A percentile compares a stretch with the other conserved stretches of the same genome.
Evolutionary conservation across 345 rosid genomes (phyloP).

Genomic region (Rhodamnia argentea): DNA sequence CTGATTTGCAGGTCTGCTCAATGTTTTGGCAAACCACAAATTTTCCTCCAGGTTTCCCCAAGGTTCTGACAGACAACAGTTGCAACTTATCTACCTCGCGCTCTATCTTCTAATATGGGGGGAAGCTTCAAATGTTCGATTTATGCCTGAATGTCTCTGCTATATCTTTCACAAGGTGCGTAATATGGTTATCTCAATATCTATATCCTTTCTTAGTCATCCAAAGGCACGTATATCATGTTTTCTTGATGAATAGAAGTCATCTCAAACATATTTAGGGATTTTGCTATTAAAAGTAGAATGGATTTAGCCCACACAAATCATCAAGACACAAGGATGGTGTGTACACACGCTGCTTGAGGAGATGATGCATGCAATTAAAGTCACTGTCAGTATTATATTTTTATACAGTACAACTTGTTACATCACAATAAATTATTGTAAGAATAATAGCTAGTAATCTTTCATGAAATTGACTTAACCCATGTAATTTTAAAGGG

Average conservation of each 20-base stretch:
- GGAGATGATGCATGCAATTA: neutral
- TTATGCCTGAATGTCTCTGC: slow-evolving; percentile 99
- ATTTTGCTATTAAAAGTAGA: neutral
- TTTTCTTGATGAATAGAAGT: neutral
- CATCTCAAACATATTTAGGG: neutral
- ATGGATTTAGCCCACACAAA: neutral
- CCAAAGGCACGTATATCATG: neutral
- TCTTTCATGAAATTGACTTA: neutral
- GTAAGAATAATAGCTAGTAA: too few relatives aligned
- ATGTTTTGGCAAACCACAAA: neutral
- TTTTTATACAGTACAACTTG: too few relatives aligned
- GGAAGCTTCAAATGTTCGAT: slow-evolving; percentile 96
- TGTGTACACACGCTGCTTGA: neutral
- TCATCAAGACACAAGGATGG: neutral
- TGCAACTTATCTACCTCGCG: slow-evolving; percentile 67
- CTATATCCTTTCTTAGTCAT: neutral
- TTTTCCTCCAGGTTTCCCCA: slow-evolving; percentile 44
- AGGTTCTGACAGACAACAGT: slow-evolving; percentile 34
- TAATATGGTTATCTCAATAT: neutral
- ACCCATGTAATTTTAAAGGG: neutral
- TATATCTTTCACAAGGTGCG: slow-evolving; percentile 90
- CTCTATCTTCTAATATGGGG: slow-evolving; percentile 99
- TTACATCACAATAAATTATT: too few relatives aligned
- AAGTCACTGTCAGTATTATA: neutral
- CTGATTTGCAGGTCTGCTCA: neutral